phyloP scores from a whole-genome alignment of 2,329 filamentous ascomycete genomes.

The Didymella lethalis region DNA sequence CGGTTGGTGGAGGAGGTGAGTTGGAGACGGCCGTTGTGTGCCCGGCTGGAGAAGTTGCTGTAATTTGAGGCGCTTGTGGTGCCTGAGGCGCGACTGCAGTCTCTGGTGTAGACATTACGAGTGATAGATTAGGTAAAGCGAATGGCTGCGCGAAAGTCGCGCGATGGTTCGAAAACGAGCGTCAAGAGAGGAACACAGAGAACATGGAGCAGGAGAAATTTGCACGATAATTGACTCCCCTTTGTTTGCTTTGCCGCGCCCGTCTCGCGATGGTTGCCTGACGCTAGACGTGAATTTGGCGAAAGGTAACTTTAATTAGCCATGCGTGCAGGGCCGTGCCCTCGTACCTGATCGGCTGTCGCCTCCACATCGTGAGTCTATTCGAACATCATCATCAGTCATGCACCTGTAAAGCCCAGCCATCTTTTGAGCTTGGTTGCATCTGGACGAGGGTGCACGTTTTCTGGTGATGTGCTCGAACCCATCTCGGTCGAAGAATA shows the following conservation, averaged over 20 bases:
- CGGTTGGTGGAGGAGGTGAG: not conserved
- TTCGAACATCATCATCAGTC: slow-evolving; percentile 8
- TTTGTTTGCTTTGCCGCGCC: slow-evolving; percentile 12
- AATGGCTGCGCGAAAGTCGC: slow-evolving; percentile 19
- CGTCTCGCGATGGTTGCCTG: slow-evolving; percentile 21
- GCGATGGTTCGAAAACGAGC: slow-evolving; percentile 7
- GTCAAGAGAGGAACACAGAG: slow-evolving; percentile 1
- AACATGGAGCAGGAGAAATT: slow-evolving; percentile 6
- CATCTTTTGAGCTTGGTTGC: not conserved
- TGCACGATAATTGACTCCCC: slow-evolving; percentile 11
- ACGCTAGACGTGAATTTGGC: slow-evolving; percentile 21
- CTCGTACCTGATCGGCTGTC: slow-evolving; percentile 9
- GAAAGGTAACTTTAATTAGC: slow-evolving; percentile 16
- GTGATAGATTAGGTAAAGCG: slow-evolving; percentile 6
- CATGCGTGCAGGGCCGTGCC: slow-evolving; percentile 8
- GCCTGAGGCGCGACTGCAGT: slow-evolving; percentile 4
- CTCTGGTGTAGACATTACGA: slow-evolving; percentile 20
- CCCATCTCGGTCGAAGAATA: not conserved
- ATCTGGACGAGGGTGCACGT: not conserved
- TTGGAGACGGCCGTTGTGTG: slow-evolving; percentile 6
- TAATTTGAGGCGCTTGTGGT: slow-evolving; percentile 17
- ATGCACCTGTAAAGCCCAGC: slow-evolving; percentile 1
- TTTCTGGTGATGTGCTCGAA: not conserved
- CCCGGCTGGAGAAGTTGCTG: slow-evolving; percentile 13
- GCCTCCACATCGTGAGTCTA: slow-evolving; percentile 13